Conservation (phyloP, 1,139 yeast species). For the Tardiomyces digboiensis region DNA sequence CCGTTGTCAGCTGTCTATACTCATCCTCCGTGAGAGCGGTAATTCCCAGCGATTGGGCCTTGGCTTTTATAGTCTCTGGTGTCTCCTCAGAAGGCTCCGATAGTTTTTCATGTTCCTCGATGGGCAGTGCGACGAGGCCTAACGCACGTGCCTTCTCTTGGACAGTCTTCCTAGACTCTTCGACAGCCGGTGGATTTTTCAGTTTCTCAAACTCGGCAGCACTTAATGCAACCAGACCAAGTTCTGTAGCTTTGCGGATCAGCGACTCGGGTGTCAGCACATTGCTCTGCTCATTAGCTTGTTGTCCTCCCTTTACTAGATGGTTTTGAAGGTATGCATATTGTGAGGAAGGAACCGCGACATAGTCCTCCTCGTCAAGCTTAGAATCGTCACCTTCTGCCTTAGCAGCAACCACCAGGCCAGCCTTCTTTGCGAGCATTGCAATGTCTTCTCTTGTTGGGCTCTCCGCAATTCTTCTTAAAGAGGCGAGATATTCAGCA, state of each 20-base stretch:
- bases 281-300: background rate
- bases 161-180: constrained; percentile 5
- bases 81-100: constrained; percentile 4
- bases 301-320: too few relatives aligned
- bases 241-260: background rate
- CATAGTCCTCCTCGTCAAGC: background rate
- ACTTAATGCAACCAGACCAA: background rate
- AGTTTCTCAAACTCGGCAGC: background rate
- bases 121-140: constrained; percentile 5
- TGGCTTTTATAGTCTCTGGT: too few relatives aligned
- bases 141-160: constrained; percentile 5
- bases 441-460: constrained; percentile 25
- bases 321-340: background rate
- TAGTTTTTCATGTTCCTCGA: background rate
- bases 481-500: constrained; percentile 7
- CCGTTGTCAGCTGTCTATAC: background rate
- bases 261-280: background rate
- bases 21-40: background rate
- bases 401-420: constrained; percentile 10
- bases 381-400: background rate
- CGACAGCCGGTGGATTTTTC: constrained; percentile 1
- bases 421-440: constrained; percentile 20
- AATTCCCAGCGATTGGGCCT: constrained; percentile 7
- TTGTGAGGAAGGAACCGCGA: background rate
- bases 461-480: constrained; percentile 24